Evolutionary conservation across 2,329 filamentous ascomycete genomes (phyloP), one percentile per base, ranked within the genome.

Genomic region (Penicillium sp.): DNA sequence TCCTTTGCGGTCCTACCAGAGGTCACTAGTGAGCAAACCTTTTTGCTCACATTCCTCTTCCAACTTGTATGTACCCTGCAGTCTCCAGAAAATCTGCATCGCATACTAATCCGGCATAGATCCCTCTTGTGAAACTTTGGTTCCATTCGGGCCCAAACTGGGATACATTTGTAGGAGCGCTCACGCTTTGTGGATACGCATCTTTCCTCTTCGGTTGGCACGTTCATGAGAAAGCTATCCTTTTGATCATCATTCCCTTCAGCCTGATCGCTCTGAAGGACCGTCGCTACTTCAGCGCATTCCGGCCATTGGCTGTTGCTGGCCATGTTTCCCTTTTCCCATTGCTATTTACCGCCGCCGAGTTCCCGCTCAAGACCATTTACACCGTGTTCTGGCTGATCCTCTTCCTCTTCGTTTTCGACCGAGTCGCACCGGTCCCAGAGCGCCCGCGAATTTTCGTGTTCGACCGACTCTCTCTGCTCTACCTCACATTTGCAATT

Each of bases 201-300:
- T 97, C 93, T 0, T 99, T 99, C 75, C 81, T 99, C 8, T 97
- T 97, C 63, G 93, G 94, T 50, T 99, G 93, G 91, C 94, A 99
- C 68, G 94, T 99, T 7, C 94, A 99, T 65, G 94, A 99, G 69
- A 99, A 99, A 74, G 94, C 94, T 1, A 89, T 99, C 51, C 82
- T 99, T 18, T 83, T 97, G 17, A 88, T 97, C 67, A 91, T 99
- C 60, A 89, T 97, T 42, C 94, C 94, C 0, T 97, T 97, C 78
- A 95, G 90, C 62, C 82, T 99, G 55, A 87, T 97, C 54, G 92
- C 93, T 0, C 83, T 97, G 45, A 89, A 88, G 69, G 92, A 97
- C 70, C 85, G 94, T 45, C 86, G 94, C 21, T 92, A 96, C 68
- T 85, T 97, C 26, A 88, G 91, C 52, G 93, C 93, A 1, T 99